A percentile compares a stretch with the other conserved stretches of the same genome.
phyloP scores from a whole-genome alignment of 176 grass and related monocot genomes.

The Aechmea fasciata region DNA sequence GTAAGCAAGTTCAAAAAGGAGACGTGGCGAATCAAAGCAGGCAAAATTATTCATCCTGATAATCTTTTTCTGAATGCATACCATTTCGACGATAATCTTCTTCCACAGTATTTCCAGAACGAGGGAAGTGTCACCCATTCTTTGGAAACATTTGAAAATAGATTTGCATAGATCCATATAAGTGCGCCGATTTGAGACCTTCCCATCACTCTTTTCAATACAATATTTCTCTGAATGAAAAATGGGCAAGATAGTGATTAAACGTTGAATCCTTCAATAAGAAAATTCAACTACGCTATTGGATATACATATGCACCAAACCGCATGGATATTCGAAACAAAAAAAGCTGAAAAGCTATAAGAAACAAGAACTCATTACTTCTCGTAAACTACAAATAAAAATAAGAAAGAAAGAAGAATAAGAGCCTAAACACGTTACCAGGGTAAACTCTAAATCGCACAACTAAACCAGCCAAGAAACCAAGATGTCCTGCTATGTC shows the following conservation, averaged over 20 bases:
- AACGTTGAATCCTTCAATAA: no score
- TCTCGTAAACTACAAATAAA: background rate
- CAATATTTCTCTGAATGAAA: constrained; percentile 25
- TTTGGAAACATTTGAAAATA: constrained; percentile 64
- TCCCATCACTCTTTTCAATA: constrained; percentile 19
- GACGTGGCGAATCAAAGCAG: no score
- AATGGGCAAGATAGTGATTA: background rate
- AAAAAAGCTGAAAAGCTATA: background rate
- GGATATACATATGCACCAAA: no score
- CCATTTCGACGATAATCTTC: constrained; percentile 45
- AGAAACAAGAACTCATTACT: background rate
- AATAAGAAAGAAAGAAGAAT: background rate
- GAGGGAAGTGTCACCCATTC: constrained; percentile 27
- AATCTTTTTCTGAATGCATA: background rate
- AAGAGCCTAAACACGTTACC: constrained; percentile 37
- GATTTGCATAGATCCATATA: constrained; percentile 39
- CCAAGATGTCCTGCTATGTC: constrained; percentile 59
- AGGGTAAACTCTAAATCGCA: constrained; percentile 49
- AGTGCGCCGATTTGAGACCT: constrained; percentile 31
- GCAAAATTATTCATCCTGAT: background rate
- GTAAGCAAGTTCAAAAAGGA: no score
- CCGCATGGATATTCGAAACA: background rate
- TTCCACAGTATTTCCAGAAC: constrained; percentile 67
- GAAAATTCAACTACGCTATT: no score
- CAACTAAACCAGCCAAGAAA: constrained; percentile 69